These are phyloP conservation scores for Citrullus colocynthis DNA, from an alignment of 306 rosid species.

Conservation along the genomic window DNA sequence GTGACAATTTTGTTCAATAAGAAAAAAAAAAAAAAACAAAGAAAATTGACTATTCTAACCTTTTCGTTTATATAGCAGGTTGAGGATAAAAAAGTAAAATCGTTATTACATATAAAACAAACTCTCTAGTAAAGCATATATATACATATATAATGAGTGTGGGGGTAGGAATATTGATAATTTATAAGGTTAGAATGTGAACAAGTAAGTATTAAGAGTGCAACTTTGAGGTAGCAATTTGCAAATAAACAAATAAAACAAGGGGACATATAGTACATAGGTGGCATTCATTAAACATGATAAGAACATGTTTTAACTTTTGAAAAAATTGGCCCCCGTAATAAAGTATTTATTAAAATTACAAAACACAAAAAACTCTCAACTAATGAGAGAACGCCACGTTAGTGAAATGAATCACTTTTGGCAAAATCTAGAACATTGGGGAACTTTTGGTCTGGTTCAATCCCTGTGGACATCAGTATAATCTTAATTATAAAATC, in stretches of 20 bases:
- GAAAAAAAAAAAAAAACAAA: too few relatives aligned
- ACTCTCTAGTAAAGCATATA: not conserved
- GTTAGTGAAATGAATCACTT: constrained; percentile 16
- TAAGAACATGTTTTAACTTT: constrained; percentile 8
- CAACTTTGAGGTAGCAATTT: not conserved
- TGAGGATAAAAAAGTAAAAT: not conserved
- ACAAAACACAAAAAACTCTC: not conserved
- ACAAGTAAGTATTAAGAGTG: not conserved
- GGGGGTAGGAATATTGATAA: not conserved
- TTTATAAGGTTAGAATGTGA: not conserved
- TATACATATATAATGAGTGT: not conserved
- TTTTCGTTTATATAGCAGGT: not conserved
- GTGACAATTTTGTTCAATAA: not conserved
- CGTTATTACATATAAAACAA: not conserved
- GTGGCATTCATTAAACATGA: constrained; percentile 11
- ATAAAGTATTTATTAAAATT: not conserved
- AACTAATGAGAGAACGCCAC: constrained; percentile 28
- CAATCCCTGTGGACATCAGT: constrained; percentile 61
- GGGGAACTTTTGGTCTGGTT: constrained; percentile 29
- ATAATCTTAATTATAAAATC: not conserved
- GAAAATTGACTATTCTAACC: not conserved
- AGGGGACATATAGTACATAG: not conserved
- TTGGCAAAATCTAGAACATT: constrained; percentile 49
- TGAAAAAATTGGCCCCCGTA: not conserved
- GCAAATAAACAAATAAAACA: not conserved